Base-by-base conservation (phyloP, 768 basidiomycete species). In the Russula brevipes region DNA sequence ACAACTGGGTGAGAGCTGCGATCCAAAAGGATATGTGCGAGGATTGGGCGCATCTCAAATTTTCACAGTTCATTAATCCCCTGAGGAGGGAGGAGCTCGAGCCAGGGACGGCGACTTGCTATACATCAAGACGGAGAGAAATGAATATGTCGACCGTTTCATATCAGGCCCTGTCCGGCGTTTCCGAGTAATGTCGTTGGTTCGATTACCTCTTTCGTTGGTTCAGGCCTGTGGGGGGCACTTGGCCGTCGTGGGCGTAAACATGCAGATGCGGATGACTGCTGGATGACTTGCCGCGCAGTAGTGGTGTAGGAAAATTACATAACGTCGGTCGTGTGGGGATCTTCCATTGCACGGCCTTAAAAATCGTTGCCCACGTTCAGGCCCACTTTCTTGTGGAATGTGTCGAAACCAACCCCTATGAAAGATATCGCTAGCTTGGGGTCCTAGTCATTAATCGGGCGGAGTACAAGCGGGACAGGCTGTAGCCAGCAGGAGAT, bases 21-120 rank as follows among this genome's bases (percentile, higher is more conserved):
- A 16, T 47, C 16, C 4, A 17, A 50, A 33, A n/a, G 10, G 42
- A 38, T 52, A 17, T 33, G 24, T 24, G 19, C 39, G 8, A 38
- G 7, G 30, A 51, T 14, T 39, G 11, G 31, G 36, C 17, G 16
- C 47, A 11, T 24, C 35, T n/a, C 10, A 30, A 17, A 38, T 17
- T 41, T 54, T 31, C 35, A 46, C 35, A 57, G 19, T 45, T n/a
- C 39, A 46, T 58, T 36, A 4, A 12, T 33, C 24, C 46, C 38
- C 31, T 57, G 33, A 57, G 49, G 47, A 39, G 41, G n/a, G 16
- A 44, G 52, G 38, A 39, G 42, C 31, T 33, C 17, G 54, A 30
- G 36, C 16, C 44, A 24, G 33, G 39, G 51, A 46, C 59, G 59
- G 52, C 35, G 59, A 60, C 56, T 63, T 57, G 14, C 49, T 17